Evolutionary conservation across 2,329 filamentous ascomycete species (phyloP).

Genomic region (Samsoniella hepiali): DNA sequence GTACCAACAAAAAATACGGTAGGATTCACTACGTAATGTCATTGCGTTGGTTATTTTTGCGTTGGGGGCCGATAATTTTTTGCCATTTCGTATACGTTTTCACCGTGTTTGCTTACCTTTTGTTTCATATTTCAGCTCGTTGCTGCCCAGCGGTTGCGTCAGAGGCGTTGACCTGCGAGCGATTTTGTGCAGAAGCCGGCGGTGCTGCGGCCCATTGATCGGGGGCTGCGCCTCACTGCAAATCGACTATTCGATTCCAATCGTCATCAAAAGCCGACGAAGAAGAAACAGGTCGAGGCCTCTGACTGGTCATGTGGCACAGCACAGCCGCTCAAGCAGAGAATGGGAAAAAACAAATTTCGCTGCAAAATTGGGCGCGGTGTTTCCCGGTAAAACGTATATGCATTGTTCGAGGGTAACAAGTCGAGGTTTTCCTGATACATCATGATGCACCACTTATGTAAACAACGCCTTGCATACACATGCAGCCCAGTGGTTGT

Average conservation of each 20-base stretch:
- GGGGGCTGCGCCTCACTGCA: background rate
- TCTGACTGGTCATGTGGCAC: background rate
- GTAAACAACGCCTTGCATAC: background rate
- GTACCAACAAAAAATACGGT: too few species aligned
- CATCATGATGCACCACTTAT: background rate
- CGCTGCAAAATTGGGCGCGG: background rate
- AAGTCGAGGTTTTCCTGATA: background rate
- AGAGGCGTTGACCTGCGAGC: background rate
- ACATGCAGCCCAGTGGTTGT: too few species aligned
- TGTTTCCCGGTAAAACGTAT: background rate
- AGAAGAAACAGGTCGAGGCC: background rate
- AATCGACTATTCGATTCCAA: background rate
- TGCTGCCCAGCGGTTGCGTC: background rate
- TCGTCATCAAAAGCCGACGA: background rate
- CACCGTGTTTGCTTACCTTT: too few species aligned
- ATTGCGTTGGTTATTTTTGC: too few species aligned
- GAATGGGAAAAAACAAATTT: background rate
- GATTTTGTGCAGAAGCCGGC: background rate
- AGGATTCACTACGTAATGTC: too few species aligned
- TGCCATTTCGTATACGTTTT: background rate
- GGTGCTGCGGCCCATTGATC: background rate
- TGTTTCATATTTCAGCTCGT: background rate
- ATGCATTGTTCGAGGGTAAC: background rate
- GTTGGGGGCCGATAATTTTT: background rate
- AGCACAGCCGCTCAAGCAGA: background rate